Evolutionary conservation across 345 rosid species (phyloP).

Genomic region (Aquilaria yunnanensis): DNA sequence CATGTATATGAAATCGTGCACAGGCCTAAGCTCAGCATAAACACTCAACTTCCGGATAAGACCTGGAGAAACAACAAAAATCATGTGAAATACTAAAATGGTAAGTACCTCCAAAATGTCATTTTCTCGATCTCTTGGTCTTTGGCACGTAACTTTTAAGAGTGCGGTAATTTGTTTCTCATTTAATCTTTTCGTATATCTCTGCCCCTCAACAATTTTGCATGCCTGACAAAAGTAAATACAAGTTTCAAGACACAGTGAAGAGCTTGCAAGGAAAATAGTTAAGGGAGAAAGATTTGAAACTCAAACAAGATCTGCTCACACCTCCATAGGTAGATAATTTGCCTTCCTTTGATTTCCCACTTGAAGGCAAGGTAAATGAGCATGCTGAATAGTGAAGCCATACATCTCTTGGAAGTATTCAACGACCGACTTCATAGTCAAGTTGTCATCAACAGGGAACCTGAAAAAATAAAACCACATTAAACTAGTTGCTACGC

Average conservation of each 20-base stretch:
- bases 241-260: slow-evolving; percentile 2
- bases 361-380: slow-evolving; percentile 97
- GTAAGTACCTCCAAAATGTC: slow-evolving; percentile 63
- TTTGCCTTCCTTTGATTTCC: slow-evolving; percentile 98
- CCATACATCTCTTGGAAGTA: slow-evolving; percentile 99
- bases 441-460: slow-evolving; percentile 90
- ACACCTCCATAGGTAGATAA: slow-evolving; percentile 99
- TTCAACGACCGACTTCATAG: slow-evolving; percentile 95
- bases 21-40: too few species aligned
- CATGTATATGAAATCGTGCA: too few species aligned
- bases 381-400: slow-evolving; percentile 82
- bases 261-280: neutral
- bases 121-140: slow-evolving; percentile 89
- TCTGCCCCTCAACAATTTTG: slow-evolving; percentile 97
- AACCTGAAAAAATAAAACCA: slow-evolving; percentile 43
- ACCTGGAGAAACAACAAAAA: too few species aligned
- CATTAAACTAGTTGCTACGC: too few species aligned
- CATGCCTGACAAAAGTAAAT: slow-evolving; percentile 54
- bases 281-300: neutral
- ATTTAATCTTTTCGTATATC: slow-evolving; percentile 87
- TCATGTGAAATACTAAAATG: too few species aligned
- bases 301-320: neutral
- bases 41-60: too few species aligned
- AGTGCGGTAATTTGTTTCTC: slow-evolving; percentile 95
- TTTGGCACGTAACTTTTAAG: slow-evolving; percentile 89